Evolutionary conservation across 2,329 filamentous ascomycete species (phyloP).

Genomic region (Microascus cirrosus): DNA sequence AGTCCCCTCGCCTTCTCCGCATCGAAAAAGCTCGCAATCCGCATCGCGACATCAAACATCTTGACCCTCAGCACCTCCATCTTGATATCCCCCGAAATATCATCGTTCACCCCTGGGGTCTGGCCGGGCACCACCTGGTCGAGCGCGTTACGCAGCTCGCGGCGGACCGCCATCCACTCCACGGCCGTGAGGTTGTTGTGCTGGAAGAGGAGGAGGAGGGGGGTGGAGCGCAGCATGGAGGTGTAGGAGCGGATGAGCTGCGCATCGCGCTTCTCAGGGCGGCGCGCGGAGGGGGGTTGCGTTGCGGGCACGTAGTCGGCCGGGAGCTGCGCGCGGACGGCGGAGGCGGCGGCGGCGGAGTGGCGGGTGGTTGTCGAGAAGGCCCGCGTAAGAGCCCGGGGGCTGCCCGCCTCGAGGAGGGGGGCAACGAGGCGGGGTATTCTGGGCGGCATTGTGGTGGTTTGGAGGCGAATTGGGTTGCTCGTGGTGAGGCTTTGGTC

Average conservation of each 20-base stretch:
- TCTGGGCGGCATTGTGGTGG: conserved; percentile 1
- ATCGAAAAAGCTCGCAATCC: conserved; percentile 75
- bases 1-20: conserved; percentile 26
- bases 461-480: background rate
- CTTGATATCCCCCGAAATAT: conserved; percentile 53
- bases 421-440: background rate
- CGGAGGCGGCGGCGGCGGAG: conserved; percentile 12
- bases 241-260: conserved; percentile 82
- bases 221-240: conserved; percentile 74
- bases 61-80: conserved; percentile 79
- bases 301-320: conserved; percentile 48
- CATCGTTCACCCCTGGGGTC: conserved; percentile 10
- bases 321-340: conserved; percentile 20
- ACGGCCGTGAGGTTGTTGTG: conserved; percentile 58
- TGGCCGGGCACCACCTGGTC: conserved; percentile 18
- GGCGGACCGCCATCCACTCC: conserved; percentile 40
- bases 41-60: conserved; percentile 77
- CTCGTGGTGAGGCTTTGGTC: background rate
- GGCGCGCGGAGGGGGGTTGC: conserved; percentile 81
- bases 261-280: conserved; percentile 77
- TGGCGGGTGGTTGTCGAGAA: conserved; percentile 16
- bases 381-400: conserved; percentile 1
- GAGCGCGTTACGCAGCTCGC: conserved; percentile 32
- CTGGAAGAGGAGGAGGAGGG: conserved; percentile 74
- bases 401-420: background rate